Conservation (phyloP, 129 eudicot species). For the Gnaphalium uliginosum region DNA sequence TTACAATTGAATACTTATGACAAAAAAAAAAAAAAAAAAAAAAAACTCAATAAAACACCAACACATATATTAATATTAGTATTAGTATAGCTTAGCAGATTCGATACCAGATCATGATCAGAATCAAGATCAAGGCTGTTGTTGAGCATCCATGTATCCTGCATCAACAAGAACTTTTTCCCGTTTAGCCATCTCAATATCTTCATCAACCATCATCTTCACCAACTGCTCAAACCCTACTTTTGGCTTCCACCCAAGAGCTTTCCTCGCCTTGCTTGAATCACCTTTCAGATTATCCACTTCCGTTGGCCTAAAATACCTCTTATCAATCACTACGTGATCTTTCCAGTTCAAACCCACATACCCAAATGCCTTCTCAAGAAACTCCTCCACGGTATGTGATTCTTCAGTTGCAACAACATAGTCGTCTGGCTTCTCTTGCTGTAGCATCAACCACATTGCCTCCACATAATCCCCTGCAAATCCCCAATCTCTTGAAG, state of each 20-base stretch:
- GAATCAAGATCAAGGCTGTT: slow-evolving; percentile 60
- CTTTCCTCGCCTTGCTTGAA: slow-evolving; percentile 77
- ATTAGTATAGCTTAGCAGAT: slow-evolving; percentile 22
- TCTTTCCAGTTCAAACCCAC: slow-evolving; percentile 91
- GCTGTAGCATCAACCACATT: slow-evolving; percentile 99
- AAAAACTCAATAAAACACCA: slow-evolving; percentile 21
- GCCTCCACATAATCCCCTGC: slow-evolving; percentile 99
- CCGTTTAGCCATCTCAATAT: slow-evolving; percentile 85
- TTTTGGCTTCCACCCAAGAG: slow-evolving; percentile 89
- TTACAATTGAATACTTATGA: slow-evolving; percentile 33
- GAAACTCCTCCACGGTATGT: slow-evolving; percentile 93
- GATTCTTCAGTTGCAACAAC: slow-evolving; percentile 98
- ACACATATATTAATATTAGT: slow-evolving; percentile 22
- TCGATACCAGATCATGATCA: slow-evolving; percentile 21
- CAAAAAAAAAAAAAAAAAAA: not conserved
- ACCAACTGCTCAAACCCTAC: slow-evolving; percentile 95
- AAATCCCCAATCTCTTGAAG: slow-evolving; percentile 98
- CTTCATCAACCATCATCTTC: slow-evolving; percentile 99
- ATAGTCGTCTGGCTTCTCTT: slow-evolving; percentile 93
- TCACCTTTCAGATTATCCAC: slow-evolving; percentile 97
- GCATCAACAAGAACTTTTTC: slow-evolving; percentile 98
- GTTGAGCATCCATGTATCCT: slow-evolving; percentile 98
- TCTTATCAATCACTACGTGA: slow-evolving; percentile 83
- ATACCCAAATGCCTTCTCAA: slow-evolving; percentile 86
- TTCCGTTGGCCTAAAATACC: slow-evolving; percentile 89